Conservation (phyloP, 2,329 filamentous ascomycete genomes). For the Hymenoscyphus infarciens region DNA sequence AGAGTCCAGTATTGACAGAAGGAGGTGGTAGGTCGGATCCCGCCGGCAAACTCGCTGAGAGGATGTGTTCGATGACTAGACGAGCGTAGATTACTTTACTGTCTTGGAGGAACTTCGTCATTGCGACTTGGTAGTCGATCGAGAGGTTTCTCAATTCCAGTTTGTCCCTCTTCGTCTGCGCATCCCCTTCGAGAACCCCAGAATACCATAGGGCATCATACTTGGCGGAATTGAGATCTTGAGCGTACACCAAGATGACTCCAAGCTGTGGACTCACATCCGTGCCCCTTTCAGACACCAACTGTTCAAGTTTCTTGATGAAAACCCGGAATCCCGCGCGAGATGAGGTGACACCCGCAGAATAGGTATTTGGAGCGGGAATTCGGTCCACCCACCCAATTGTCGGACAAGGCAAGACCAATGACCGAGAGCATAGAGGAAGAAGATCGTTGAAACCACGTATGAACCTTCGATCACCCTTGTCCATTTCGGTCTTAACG, state of each 20-base stretch:
- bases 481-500: conserved; percentile 5
- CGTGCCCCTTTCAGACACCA: background rate
- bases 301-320: conserved; percentile 3
- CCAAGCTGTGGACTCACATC: conserved; percentile 1
- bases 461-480: conserved; percentile 11
- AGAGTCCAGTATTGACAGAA: background rate
- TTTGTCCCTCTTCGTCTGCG: background rate
- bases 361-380: conserved; percentile 15
- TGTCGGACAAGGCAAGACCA: background rate
- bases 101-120: conserved; percentile 12
- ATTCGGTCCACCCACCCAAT: conserved; percentile 11
- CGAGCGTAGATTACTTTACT: conserved; percentile 7
- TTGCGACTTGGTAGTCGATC: conserved; percentile 8
- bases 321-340: conserved; percentile 14
- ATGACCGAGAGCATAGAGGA: conserved; percentile 11
- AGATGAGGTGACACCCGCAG: conserved; percentile 12
- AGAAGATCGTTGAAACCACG: conserved; percentile 19
- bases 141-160: conserved; percentile 4
- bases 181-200: background rate
- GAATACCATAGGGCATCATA: conserved; percentile 10
- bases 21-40: background rate
- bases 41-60: background rate
- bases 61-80: conserved; percentile 10
- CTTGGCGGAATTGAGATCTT: background rate
- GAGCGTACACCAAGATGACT: background rate